These are phyloP conservation scores for Aspergillus mulundensis DNA, from an alignment of 495 filamentous ascomycete genomes.

Conservation along the genomic window DNA sequence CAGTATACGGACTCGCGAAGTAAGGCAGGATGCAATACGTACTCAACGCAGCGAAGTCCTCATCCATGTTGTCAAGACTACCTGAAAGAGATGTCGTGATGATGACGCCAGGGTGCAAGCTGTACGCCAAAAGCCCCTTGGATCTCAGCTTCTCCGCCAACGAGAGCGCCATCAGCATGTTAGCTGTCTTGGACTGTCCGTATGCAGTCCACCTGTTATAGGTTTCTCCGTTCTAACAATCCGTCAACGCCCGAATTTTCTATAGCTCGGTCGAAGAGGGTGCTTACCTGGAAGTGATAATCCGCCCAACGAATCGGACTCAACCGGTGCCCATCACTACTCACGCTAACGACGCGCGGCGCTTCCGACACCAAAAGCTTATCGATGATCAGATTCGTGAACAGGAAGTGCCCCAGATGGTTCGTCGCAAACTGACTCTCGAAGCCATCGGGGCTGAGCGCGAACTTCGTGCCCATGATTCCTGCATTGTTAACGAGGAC, in stretches of 20 bases:
- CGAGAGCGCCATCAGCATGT: conserved; percentile 43
- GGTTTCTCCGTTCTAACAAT: conserved; percentile 34
- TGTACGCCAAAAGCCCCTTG: conserved; percentile 12
- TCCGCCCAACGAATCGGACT: conserved; percentile 48
- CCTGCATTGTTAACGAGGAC: conserved; percentile 54
- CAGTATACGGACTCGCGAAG: too few relatives aligned
- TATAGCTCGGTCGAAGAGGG: neutral
- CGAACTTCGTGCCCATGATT: conserved; percentile 26
- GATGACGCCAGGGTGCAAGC: conserved; percentile 44
- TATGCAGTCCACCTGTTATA: conserved; percentile 44
- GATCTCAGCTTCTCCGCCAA: conserved; percentile 25
- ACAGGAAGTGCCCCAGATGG: conserved; percentile 56
- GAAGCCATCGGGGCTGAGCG: conserved; percentile 34
- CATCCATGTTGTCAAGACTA: neutral
- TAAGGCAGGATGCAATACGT: conserved; percentile 12
- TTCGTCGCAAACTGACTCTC: conserved; percentile 55
- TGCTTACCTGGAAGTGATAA: conserved; percentile 45
- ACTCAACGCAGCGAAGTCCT: conserved; percentile 29
- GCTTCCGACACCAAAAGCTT: conserved; percentile 31
- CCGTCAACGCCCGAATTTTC: neutral
- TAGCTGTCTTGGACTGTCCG: conserved; percentile 51
- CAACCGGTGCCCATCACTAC: conserved; percentile 36
- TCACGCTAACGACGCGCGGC: conserved; percentile 27
- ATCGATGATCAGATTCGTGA: conserved; percentile 52
- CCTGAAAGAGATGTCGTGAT: neutral